A percentile compares a stretch with the other conserved stretches of the same genome.
These are phyloP conservation scores for Globisporangium recalcitrans DNA, from an alignment of 352 stramenopile species.

Conservation along the genomic window DNA sequence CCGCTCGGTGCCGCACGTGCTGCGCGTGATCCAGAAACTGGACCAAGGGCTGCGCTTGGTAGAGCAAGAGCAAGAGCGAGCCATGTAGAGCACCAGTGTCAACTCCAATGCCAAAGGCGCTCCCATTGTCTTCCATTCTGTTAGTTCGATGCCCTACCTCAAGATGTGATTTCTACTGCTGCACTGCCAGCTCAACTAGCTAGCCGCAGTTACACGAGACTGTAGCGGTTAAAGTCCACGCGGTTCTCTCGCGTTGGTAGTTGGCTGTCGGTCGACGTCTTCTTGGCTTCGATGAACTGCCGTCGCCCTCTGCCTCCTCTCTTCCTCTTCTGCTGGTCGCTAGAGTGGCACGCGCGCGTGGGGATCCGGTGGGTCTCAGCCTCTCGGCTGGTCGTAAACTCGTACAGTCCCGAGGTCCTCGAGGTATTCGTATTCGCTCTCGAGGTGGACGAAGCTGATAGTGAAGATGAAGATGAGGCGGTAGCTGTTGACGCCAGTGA, in stretches of 20 bases:
- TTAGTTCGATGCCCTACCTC: too few species aligned
- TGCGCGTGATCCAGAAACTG: conserved; percentile 51
- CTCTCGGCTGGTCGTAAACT: neutral
- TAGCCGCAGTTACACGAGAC: too few species aligned
- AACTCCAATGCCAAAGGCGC: too few species aligned
- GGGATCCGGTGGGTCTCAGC: neutral
- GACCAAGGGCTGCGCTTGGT: conserved; percentile 30
- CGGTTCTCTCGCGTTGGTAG: conserved; percentile 4
- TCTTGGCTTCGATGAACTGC: neutral
- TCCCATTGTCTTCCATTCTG: too few species aligned
- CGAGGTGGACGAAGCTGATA: neutral
- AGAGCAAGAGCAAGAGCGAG: conserved; percentile 29
- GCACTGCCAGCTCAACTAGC: too few species aligned
- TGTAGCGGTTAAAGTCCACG: conserved; percentile 17
- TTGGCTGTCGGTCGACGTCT: neutral
- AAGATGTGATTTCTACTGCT: neutral
- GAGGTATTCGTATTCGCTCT: neutral
- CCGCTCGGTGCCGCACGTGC: conserved; percentile 52
- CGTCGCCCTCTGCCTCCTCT: neutral
- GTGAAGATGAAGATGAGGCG: too few species aligned
- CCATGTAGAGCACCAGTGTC: neutral
- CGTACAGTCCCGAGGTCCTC: neutral
- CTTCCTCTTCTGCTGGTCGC: neutral
- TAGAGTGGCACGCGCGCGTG: neutral
- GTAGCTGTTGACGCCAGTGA: neutral